A percentile compares a stretch with the other conserved stretches of the same genome.
Evolutionary conservation across 2,329 filamentous ascomycete species (phyloP).

Genomic region (Nigrospora osmanthi): DNA sequence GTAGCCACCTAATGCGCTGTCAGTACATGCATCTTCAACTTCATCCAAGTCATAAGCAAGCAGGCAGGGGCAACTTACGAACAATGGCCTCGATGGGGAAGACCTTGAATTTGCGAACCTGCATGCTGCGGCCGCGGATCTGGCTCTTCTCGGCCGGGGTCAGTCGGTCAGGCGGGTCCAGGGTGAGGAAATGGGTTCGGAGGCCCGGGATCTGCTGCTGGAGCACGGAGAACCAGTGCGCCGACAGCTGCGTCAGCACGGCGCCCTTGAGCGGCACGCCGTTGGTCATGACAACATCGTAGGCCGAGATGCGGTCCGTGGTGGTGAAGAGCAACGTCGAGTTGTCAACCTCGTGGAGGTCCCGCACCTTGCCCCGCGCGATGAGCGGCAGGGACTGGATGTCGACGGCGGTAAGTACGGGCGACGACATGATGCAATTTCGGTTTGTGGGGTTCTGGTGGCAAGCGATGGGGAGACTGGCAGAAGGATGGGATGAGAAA

Average conservation of each 20-base stretch:
- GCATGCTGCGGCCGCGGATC: constrained; percentile 65
- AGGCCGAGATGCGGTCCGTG: constrained; percentile 88
- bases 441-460: too few relatives aligned
- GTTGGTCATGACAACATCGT: constrained; percentile 81
- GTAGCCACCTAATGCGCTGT: too few relatives aligned
- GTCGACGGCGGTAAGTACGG: not conserved
- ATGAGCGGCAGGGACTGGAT: not conserved
- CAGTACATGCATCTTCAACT: constrained; percentile 19
- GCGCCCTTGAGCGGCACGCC: constrained; percentile 46
- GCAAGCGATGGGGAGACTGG: too few relatives aligned
- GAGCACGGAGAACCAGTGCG: constrained; percentile 48
- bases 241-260: constrained; percentile 37
- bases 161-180: constrained; percentile 16
- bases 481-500: too few relatives aligned
- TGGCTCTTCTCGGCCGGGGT: constrained; percentile 37
- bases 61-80: not conserved
- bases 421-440: not conserved
- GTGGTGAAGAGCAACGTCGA: constrained; percentile 73
- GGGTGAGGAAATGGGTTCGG: constrained; percentile 43
- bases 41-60: not conserved
- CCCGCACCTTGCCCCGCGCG: constrained; percentile 20
- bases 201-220: constrained; percentile 35
- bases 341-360: constrained; percentile 67
- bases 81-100: constrained; percentile 71
- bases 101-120: constrained; percentile 64